These are phyloP conservation scores for Coccinonectria pachysandricola DNA, from an alignment of 2,329 filamentous ascomycete species.

Conservation along the genomic window DNA sequence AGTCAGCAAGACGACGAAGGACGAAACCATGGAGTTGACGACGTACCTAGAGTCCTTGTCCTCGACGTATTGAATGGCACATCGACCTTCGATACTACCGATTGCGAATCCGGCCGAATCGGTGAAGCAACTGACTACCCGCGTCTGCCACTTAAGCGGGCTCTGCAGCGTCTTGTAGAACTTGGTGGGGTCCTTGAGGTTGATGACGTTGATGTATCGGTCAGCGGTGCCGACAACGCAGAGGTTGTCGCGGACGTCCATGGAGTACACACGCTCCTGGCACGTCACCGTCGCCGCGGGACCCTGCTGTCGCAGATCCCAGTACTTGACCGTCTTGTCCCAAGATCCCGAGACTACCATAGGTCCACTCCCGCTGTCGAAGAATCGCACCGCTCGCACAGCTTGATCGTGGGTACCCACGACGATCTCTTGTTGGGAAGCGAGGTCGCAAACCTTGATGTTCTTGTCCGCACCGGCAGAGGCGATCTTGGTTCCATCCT, in stretches of 20 bases:
- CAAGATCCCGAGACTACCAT: slow-evolving; percentile 89
- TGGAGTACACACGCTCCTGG: slow-evolving; percentile 76
- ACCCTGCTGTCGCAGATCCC: slow-evolving; percentile 62
- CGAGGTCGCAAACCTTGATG: slow-evolving; percentile 78
- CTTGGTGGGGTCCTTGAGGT: slow-evolving; percentile 75
- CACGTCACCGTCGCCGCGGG: slow-evolving; percentile 56
- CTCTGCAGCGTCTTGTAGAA: slow-evolving; percentile 97
- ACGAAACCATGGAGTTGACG: background rate
- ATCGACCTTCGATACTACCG: slow-evolving; percentile 91
- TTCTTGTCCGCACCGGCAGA: slow-evolving; percentile 87
- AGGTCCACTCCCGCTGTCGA: slow-evolving; percentile 59
- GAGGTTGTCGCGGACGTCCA: slow-evolving; percentile 83
- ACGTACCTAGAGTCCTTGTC: slow-evolving; percentile 74
- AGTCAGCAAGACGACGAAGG: slow-evolving; percentile 4
- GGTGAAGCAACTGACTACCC: slow-evolving; percentile 88
- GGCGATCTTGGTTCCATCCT: slow-evolving; percentile 87
- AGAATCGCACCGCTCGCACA: slow-evolving; percentile 69
- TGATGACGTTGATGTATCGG: slow-evolving; percentile 90
- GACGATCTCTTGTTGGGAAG: slow-evolving; percentile 54
- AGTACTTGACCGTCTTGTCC: slow-evolving; percentile 88
- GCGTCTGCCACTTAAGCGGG: slow-evolving; percentile 95
- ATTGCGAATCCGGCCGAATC: slow-evolving; percentile 90
- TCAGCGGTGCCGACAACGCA: slow-evolving; percentile 90
- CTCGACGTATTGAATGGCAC: slow-evolving; percentile 96
- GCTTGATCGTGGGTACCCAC: slow-evolving; percentile 79